Evolutionary conservation across 2,329 filamentous ascomycete genomes (phyloP).

Genomic region (Colletotrichum lindemuthianum): DNA sequence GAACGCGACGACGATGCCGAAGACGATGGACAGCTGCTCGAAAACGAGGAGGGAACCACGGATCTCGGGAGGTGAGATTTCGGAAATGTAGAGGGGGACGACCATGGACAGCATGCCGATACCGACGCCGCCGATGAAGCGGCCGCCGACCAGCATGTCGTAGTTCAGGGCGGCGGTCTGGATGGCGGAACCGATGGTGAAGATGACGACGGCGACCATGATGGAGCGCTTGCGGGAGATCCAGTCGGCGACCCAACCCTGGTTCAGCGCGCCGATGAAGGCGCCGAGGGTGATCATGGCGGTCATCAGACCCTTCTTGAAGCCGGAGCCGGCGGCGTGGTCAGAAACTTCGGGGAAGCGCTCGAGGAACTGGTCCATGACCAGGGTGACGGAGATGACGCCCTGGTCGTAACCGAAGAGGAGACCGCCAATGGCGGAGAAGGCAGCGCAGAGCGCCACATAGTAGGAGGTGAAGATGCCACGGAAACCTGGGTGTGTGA

Average conservation of each 20-base stretch:
- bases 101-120: conserved; percentile 61
- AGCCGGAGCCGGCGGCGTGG: conserved; percentile 49
- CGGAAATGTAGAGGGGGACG: conserved; percentile 55
- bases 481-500: conserved; percentile 39
- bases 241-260: conserved; percentile 53
- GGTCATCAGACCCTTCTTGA: conserved; percentile 41
- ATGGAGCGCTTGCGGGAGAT: conserved; percentile 45
- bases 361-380: conserved; percentile 47
- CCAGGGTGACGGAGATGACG: conserved; percentile 50
- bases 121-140: conserved; percentile 59
- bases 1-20: conserved; percentile 44
- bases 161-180: conserved; percentile 45
- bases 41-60: conserved; percentile 48
- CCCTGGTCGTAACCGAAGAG: conserved; percentile 59
- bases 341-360: conserved; percentile 47
- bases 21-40: conserved; percentile 44
- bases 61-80: conserved; percentile 50
- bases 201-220: conserved; percentile 44
- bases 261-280: conserved; percentile 59
- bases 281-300: conserved; percentile 65
- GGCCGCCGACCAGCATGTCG: conserved; percentile 58
- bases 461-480: conserved; percentile 46
- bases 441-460: conserved; percentile 43
- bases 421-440: conserved; percentile 41
- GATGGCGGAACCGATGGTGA: conserved; percentile 43